Percentiles rank a stretch among this genome's conserved stretches.
phyloP scores from a whole-genome alignment of 495 filamentous ascomycete genomes.

The Darksidea phi region DNA sequence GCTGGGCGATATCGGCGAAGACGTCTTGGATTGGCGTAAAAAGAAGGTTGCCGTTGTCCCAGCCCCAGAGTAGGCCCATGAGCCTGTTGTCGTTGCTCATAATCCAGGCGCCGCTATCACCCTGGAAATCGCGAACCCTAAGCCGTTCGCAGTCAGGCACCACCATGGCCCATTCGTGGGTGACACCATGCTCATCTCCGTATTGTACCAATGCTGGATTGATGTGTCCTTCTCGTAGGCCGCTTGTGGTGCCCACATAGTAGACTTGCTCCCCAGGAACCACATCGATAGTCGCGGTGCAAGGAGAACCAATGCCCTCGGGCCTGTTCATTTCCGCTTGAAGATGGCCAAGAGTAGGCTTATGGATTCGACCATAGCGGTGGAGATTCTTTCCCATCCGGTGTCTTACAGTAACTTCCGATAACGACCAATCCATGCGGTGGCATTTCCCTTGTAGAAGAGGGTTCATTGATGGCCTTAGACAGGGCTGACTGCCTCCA shows the following conservation, averaged over 20 bases:
- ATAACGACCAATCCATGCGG: slow-evolving; percentile 21
- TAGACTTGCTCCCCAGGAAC: not conserved
- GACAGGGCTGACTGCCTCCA: not conserved
- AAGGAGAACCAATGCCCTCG: slow-evolving; percentile 1
- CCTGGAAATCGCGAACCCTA: slow-evolving; percentile 1
- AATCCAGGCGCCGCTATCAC: slow-evolving; percentile 20
- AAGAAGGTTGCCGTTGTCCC: slow-evolving; percentile 11
- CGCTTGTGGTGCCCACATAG: slow-evolving; percentile 14
- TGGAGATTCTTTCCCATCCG: slow-evolving; percentile 11
- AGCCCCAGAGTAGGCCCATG: slow-evolving; percentile 17
- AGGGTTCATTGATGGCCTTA: slow-evolving; percentile 7
- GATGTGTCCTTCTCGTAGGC: slow-evolving; percentile 7
- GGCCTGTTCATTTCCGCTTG: not conserved
- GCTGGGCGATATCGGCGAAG: slow-evolving; percentile 12
- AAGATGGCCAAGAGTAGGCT: slow-evolving; percentile 5
- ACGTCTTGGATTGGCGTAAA: slow-evolving; percentile 15
- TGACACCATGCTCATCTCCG: not conserved
- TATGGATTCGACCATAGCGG: not conserved
- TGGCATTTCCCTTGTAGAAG: not conserved
- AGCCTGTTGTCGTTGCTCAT: slow-evolving; percentile 4
- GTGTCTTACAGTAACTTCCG: not conserved
- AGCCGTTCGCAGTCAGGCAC: not conserved
- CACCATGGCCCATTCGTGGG: slow-evolving; percentile 10
- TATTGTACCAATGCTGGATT: not conserved
- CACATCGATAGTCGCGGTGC: not conserved